A percentile compares a stretch with the other conserved stretches of the same genome.
These are phyloP conservation scores for Talaromyces trachyspermus DNA, from an alignment of 495 filamentous ascomycete species.

Conservation along the genomic window DNA sequence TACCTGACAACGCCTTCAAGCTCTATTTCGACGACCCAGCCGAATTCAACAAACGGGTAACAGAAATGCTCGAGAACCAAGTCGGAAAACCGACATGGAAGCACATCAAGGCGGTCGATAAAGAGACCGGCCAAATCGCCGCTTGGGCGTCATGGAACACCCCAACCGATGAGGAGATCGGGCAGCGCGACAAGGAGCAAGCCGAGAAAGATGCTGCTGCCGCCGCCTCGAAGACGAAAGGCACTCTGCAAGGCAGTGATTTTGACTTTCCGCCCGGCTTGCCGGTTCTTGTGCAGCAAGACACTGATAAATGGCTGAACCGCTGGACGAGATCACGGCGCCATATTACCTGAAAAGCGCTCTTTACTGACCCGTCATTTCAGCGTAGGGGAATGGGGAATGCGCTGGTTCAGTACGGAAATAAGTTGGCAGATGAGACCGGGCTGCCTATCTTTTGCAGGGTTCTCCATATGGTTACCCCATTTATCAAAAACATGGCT, in stretches of 20 bases:
- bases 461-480: constrained; percentile 12
- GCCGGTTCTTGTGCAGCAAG: not conserved
- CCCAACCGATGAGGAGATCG: constrained; percentile 7
- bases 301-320: constrained; percentile 5
- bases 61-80: constrained; percentile 10
- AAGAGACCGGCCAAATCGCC: constrained; percentile 3
- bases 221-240: no score
- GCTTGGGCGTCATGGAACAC: constrained; percentile 10
- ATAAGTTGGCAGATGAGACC: constrained; percentile 9
- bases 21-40: constrained; percentile 5
- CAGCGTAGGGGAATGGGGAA: constrained; percentile 11
- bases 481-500: constrained; percentile 14
- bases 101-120: constrained; percentile 10
- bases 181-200: constrained; percentile 2
- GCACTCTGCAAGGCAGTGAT: not conserved
- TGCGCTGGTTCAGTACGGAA: constrained; percentile 13
- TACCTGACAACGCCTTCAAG: constrained; percentile 10
- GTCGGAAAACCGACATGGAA: constrained; percentile 8
- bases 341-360: constrained; percentile 4
- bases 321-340: not conserved
- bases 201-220: not conserved
- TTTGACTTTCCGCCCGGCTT: constrained; percentile 8
- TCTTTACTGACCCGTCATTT: constrained; percentile 11
- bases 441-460: constrained; percentile 15
- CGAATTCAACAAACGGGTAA: constrained; percentile 7